Percentiles rank a stretch among this genome's conserved stretches.
Evolutionary conservation across 2,329 filamentous ascomycete species (phyloP).

Genomic region (Colletotrichum tabaci): DNA sequence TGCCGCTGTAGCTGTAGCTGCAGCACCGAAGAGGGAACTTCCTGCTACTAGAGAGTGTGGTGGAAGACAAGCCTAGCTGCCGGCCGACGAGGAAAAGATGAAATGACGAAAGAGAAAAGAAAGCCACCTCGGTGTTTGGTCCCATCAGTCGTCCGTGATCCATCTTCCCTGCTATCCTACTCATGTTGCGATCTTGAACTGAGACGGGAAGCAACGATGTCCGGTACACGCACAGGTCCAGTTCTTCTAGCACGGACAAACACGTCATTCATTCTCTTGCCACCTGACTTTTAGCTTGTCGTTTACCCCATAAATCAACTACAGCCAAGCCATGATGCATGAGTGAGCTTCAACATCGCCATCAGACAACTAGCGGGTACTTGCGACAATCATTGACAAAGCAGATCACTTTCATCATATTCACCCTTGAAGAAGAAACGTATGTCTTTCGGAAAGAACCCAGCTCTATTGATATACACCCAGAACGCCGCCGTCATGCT

Average conservation of each 20-base stretch:
- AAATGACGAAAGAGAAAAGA: constrained; percentile 30
- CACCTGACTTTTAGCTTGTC: too few relatives aligned
- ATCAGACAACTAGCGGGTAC: background rate
- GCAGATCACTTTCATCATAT: background rate
- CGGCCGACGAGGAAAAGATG: constrained; percentile 29
- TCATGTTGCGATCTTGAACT: background rate
- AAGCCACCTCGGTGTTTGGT: background rate
- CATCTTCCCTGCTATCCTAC: too few relatives aligned
- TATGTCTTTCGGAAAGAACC: constrained; percentile 6
- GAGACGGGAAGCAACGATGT: background rate
- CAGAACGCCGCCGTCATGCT: constrained; percentile 33
- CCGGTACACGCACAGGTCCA: too few relatives aligned
- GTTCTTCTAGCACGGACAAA: too few relatives aligned
- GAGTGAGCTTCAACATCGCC: background rate
- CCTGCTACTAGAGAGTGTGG: constrained; percentile 1
- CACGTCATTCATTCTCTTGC: too few relatives aligned
- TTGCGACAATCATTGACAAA: too few relatives aligned
- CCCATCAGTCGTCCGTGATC: background rate
- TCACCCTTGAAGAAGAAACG: background rate
- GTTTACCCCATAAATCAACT: background rate
- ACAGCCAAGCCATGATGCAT: background rate
- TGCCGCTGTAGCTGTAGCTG: background rate
- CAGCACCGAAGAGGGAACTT: background rate
- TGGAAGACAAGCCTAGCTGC: constrained; percentile 14
- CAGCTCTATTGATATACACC: constrained; percentile 32